Percentiles rank a stretch among this genome's conserved stretches.
These are phyloP conservation scores for Nannochloropsis granulata DNA, from an alignment of 108 stramenopile species.

Conservation along the genomic window DNA sequence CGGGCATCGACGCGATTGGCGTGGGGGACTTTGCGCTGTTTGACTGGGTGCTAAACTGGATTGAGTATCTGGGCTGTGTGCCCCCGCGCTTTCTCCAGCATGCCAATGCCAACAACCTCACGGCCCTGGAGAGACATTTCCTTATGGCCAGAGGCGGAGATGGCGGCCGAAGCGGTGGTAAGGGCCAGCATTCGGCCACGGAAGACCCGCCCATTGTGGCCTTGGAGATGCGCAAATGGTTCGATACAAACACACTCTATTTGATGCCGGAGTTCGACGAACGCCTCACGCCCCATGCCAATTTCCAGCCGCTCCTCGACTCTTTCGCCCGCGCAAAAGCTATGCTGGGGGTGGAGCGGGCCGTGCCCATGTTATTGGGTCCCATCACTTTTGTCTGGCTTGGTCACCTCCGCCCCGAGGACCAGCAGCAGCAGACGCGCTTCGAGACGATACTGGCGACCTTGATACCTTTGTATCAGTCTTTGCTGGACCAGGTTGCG, in stretches of 20 bases:
- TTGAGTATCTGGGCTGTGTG: conserved; percentile 21
- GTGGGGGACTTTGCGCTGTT: conserved; percentile 44
- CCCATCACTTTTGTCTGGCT: conserved; percentile 42
- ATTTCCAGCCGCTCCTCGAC: conserved; percentile 22
- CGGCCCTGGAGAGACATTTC: neutral
- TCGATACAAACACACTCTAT: conserved; percentile 55
- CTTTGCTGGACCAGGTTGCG: conserved; percentile 25
- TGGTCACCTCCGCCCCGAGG: neutral
- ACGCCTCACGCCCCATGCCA: neutral
- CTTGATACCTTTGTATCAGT: neutral
- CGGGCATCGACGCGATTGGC: conserved; percentile 39
- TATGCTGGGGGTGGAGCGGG: conserved; percentile 25
- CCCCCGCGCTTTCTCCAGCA: conserved; percentile 10
- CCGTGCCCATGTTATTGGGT: conserved; percentile 44
- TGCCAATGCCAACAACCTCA: neutral
- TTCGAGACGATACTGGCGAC: neutral
- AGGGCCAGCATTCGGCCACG: neutral
- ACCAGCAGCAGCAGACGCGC: neutral
- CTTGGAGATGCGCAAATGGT: conserved; percentile 48
- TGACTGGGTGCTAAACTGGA: conserved; percentile 40
- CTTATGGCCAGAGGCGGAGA: neutral
- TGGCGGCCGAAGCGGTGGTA: conserved; percentile 21
- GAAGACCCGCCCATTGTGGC: neutral
- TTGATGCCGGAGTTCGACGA: conserved; percentile 46
- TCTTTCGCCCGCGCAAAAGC: conserved; percentile 29